Evolutionary conservation across 176 grass and related monocot species (phyloP).

Genomic region (Eragrostis nindensis): DNA sequence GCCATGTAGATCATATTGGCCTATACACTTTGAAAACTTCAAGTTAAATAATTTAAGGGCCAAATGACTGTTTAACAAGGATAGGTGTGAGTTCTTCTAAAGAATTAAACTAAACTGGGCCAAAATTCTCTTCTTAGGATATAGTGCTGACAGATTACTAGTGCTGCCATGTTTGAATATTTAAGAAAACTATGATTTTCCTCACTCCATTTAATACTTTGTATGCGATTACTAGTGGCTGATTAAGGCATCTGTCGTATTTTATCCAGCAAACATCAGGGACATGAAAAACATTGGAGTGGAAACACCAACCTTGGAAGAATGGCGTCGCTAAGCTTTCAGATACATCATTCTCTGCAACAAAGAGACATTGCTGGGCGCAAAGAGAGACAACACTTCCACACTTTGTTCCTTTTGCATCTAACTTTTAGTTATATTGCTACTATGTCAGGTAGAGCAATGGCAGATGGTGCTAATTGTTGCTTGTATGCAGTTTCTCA

Average conservation of each 20-base stretch:
- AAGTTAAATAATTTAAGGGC: not conserved
- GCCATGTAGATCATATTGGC: not conserved
- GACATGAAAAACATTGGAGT: constrained; percentile 91
- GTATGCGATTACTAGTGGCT: not conserved
- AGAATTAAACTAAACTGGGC: not conserved
- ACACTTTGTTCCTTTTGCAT: not conserved
- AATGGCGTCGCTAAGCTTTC: constrained; percentile 59
- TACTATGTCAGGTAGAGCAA: not conserved
- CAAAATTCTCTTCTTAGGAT: not conserved
- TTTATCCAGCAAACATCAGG: constrained; percentile 77
- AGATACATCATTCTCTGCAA: not conserved
- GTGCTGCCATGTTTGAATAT: not conserved
- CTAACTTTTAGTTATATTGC: not conserved
- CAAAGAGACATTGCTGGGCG: too few species aligned
- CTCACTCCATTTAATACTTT: not conserved
- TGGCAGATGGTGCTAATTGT: not conserved
- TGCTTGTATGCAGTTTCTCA: not conserved
- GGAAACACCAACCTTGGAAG: constrained; percentile 69
- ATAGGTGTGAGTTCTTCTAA: not conserved
- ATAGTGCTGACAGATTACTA: not conserved
- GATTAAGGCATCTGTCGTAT: constrained; percentile 2
- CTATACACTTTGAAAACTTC: not conserved
- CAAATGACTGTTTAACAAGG: not conserved
- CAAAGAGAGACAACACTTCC: not conserved
- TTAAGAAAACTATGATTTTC: not conserved